phyloP scores from a whole-genome alignment of 2,329 filamentous ascomycete species.

The Amesomyces nigricolor region DNA sequence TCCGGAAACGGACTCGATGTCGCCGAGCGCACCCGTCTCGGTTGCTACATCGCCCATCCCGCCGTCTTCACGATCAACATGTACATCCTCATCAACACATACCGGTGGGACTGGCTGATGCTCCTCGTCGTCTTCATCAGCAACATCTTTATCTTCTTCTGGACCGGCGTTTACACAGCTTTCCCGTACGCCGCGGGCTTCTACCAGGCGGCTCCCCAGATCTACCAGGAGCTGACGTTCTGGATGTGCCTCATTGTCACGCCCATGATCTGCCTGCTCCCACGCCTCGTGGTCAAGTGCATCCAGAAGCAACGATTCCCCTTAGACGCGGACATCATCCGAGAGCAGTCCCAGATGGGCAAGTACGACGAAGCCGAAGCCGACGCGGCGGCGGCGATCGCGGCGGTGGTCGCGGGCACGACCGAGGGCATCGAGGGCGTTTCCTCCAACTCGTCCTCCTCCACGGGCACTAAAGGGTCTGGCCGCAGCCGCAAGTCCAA shows the following conservation, averaged over 20 bases:
- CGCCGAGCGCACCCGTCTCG: conserved; percentile 75
- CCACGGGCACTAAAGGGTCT: conserved; percentile 46
- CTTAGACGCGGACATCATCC: conserved; percentile 89
- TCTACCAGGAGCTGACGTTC: conserved; percentile 77
- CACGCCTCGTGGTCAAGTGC: conserved; percentile 79
- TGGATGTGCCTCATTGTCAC: conserved; percentile 81
- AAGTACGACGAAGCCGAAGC: conserved; percentile 66
- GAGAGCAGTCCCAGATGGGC: conserved; percentile 81
- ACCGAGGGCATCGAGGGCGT: conserved; percentile 36
- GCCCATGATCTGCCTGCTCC: conserved; percentile 75
- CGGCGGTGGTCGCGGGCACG: conserved; percentile 26
- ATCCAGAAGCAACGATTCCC: conserved; percentile 93
- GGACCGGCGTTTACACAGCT: conserved; percentile 79
- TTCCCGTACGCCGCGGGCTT: conserved; percentile 49
- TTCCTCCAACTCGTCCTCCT: conserved; percentile 57
- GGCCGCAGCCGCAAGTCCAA: conserved; percentile 46
- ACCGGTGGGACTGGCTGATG: conserved; percentile 97
- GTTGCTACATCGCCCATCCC: conserved; percentile 78
- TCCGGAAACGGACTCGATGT: conserved; percentile 69
- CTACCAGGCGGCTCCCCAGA: conserved; percentile 70
- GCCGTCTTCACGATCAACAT: conserved; percentile 84
- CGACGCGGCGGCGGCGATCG: conserved; percentile 35
- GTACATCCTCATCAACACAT: conserved; percentile 94
- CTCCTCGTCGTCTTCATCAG: conserved; percentile 75
- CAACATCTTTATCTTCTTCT: conserved; percentile 84